A percentile compares a stretch with the other conserved stretches of the same genome.
Evolutionary conservation across 2,329 filamentous ascomycete species (phyloP).

Genomic region (Tolypocladium sp.): DNA sequence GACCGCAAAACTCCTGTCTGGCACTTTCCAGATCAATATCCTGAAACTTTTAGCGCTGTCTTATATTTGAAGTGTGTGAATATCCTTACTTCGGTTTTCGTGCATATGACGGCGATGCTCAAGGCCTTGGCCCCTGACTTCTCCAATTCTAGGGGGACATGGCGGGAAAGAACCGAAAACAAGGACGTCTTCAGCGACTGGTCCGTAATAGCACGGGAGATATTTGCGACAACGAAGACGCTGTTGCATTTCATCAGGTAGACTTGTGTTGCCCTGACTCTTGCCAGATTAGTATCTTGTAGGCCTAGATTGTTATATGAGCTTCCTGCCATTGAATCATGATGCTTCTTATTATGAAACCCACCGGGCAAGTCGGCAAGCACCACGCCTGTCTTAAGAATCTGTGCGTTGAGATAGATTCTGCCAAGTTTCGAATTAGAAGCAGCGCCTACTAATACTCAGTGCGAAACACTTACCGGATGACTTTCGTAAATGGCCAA

Average conservation of each 20-base stretch:
- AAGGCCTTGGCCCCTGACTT: constrained; percentile 12
- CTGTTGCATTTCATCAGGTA: constrained; percentile 24
- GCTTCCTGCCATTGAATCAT: background rate
- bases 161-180: constrained; percentile 15
- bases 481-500: constrained; percentile 27
- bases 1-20: constrained; percentile 16
- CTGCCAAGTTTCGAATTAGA: constrained; percentile 6
- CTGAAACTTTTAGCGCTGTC: constrained; percentile 7
- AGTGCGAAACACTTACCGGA: constrained; percentile 12
- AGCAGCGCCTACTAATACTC: no score
- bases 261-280: constrained; percentile 22
- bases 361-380: constrained; percentile 25
- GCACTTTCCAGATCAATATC: constrained; percentile 18
- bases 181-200: constrained; percentile 22
- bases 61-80: background rate
- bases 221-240: constrained; percentile 23
- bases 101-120: constrained; percentile 23
- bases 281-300: constrained; percentile 24
- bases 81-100: constrained; percentile 17
- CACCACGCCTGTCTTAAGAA: constrained; percentile 21
- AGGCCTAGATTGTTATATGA: constrained; percentile 7
- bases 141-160: constrained; percentile 18
- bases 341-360: constrained; percentile 6
- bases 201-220: constrained; percentile 21
- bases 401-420: constrained; percentile 18